These are phyloP conservation scores for Cladophialophora exuberans DNA, from an alignment of 2,329 filamentous ascomycete genomes.

Conservation along the genomic window DNA sequence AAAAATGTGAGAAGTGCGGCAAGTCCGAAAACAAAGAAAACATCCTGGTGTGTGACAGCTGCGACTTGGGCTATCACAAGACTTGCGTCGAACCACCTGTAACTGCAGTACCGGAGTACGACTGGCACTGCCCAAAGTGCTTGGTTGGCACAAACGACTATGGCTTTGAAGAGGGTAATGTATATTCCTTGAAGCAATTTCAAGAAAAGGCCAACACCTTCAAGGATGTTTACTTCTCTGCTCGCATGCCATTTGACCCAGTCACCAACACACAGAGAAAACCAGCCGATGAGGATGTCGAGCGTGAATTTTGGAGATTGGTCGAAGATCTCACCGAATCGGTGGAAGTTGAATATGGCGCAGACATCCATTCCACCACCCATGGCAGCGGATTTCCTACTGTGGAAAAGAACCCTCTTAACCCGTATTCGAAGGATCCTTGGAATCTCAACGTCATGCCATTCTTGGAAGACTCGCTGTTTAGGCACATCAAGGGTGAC, in stretches of 20 bases:
- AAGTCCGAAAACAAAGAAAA: constrained; percentile 72
- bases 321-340: constrained; percentile 94
- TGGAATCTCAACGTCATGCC: constrained; percentile 97
- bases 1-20: constrained; percentile 84
- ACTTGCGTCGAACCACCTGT: constrained; percentile 86
- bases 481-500: constrained; percentile 96
- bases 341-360: constrained; percentile 96
- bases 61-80: constrained; percentile 85
- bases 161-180: constrained; percentile 92
- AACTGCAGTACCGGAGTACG: constrained; percentile 74
- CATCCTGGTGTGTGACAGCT: constrained; percentile 85
- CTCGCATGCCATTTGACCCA: constrained; percentile 85
- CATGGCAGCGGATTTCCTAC: constrained; percentile 97
- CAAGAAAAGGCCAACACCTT: constrained; percentile 95
- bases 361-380: constrained; percentile 96
- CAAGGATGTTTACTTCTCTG: constrained; percentile 90
- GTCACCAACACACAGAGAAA: constrained; percentile 77
- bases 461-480: constrained; percentile 86
- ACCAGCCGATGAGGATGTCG: constrained; percentile 92
- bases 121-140: constrained; percentile 96
- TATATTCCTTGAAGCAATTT: constrained; percentile 94
- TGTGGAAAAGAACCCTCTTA: constrained; percentile 83
- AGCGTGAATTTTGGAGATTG: constrained; percentile 94
- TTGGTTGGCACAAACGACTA: constrained; percentile 96
- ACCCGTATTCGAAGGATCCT: constrained; percentile 83